Base-by-base conservation (phyloP, 306 rosid species). In the Vigna radiata region DNA sequence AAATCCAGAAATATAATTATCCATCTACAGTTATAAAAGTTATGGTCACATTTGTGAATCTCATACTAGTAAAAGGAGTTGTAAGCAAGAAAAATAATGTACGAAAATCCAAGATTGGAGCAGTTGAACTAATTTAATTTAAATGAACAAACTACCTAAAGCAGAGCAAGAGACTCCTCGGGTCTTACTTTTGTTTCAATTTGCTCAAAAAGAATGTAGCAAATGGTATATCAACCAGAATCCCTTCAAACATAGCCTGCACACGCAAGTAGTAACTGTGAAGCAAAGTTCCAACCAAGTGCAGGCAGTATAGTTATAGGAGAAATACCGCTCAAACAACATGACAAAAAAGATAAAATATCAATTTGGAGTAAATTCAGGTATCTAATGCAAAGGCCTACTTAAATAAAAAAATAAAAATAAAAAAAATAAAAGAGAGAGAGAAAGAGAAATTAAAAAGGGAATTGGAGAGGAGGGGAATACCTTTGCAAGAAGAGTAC, bases 191-290 rank as follows among this genome's bases (percentile, higher is more conserved):
- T 75, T 86, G 96, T 85, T 92, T 95, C 85, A 95, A 78, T 87
- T 95, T 95, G 90, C 99, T 95, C 86, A 92, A 83, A 82, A 95
- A 95, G 88, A 95, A 95, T 12, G 97, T 92, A 52, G 99, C 99
- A 79, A 95, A 95, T 61, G 97, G 97, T 79, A 95, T 89, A 81
- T 95, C 99, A 62, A 95, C 99, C 19, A 95, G 94, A 87, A 95
- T 92, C 69, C 99, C 99, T 88, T 95, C 99, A 73, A 92, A 95
- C 97, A 95, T 90, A 39, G 97, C 97, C 99, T 95, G 82, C 77
- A 87, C 76, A 67, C 46, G 61, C 53, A 79, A 76, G 11, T n/a
- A 19, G 39, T 36, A 62, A 69, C 36, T 2, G 21, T 44, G 43
- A 31, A 85, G 66, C 27, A 68, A 18, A 41, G 73, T 52, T 70